phyloP scores from a whole-genome alignment of 768 basidiomycete species.

The Cyclocybe aegerita region DNA sequence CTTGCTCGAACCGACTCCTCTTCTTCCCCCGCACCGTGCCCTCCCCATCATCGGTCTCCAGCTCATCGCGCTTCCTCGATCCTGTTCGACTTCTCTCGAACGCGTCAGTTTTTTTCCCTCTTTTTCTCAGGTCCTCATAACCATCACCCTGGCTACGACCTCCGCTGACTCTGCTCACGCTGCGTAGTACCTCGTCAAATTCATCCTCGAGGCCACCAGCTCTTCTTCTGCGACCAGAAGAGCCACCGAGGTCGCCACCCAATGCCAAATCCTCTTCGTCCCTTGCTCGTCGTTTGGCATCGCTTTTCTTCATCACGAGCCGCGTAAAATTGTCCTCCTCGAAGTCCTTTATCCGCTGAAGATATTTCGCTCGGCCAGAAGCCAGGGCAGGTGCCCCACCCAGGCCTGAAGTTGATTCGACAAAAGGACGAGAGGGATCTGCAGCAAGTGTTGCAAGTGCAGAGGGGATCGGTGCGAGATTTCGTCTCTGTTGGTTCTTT shows the following conservation, averaged over 20 bases:
- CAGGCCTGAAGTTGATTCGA: constrained; percentile 73
- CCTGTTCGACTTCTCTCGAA: constrained; percentile 55
- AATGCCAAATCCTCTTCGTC: constrained; percentile 90
- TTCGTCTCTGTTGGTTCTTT: constrained; percentile 48
- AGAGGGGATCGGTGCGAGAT: constrained; percentile 58
- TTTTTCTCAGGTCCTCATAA: constrained; percentile 76
- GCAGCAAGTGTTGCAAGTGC: constrained; percentile 64
- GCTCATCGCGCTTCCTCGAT: constrained; percentile 25
- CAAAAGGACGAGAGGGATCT: constrained; percentile 68
- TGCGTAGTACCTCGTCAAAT: constrained; percentile 76
- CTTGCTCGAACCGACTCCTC: constrained; percentile 50
- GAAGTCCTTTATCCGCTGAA: constrained; percentile 80
- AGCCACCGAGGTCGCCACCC: constrained; percentile 59
- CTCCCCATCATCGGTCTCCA: constrained; percentile 26
- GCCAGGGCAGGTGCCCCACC: constrained; percentile 57
- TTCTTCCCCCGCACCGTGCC: constrained; percentile 34
- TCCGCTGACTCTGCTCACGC: constrained; percentile 48
- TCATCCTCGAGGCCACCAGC: constrained; percentile 81
- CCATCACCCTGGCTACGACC: constrained; percentile 56
- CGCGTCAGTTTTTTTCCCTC: constrained; percentile 60
- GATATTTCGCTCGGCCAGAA: constrained; percentile 73
- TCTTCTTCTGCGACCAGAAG: constrained; percentile 46
- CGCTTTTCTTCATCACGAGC: constrained; percentile 87
- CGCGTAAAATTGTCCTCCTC: constrained; percentile 96
- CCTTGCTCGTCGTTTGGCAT: constrained; percentile 61